Conservation (phyloP, 176 grass and related monocot species). For the Ananas comosus region DNA sequence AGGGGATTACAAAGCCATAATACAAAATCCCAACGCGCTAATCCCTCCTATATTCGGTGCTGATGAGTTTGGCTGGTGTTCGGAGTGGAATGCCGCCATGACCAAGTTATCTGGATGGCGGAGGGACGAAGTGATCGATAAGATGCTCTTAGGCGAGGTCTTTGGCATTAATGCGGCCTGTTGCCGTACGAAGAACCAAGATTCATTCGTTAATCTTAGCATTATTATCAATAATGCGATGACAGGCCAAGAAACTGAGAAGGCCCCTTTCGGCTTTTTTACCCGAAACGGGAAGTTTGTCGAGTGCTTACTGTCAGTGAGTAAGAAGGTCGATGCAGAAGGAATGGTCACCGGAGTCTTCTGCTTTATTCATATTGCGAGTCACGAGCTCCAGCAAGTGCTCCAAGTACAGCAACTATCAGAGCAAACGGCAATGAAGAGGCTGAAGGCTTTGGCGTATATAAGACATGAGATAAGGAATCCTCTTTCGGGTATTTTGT, state of each 20-base stretch:
- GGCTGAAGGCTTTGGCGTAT: constrained; percentile 68
- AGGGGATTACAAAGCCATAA: constrained; percentile 86
- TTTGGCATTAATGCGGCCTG: constrained; percentile 54
- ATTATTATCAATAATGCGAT: constrained; percentile 77
- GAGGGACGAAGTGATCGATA: constrained; percentile 74
- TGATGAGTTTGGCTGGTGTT: constrained; percentile 88
- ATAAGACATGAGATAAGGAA: constrained; percentile 80
- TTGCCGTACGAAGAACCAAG: constrained; percentile 66
- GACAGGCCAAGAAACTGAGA: constrained; percentile 70
- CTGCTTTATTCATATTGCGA: constrained; percentile 85
- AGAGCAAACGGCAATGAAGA: constrained; percentile 47
- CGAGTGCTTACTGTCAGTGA: constrained; percentile 73
- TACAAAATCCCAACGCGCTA: constrained; percentile 71
- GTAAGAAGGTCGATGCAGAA: constrained; percentile 56
- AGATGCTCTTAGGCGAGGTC: constrained; percentile 88
- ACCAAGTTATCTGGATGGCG: constrained; percentile 69
- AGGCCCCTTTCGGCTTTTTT: constrained; percentile 67
- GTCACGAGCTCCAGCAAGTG: constrained; percentile 68
- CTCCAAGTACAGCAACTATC: constrained; percentile 73
- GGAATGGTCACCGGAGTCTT: constrained; percentile 63
- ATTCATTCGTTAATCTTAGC: constrained; percentile 65
- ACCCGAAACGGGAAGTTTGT: constrained; percentile 39
- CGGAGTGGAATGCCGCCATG: constrained; percentile 95
- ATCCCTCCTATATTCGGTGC: constrained; percentile 94
- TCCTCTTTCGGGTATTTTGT: constrained; percentile 81